Base-by-base conservation (phyloP, 306 rosid species). In the Pyrus communis region DNA sequence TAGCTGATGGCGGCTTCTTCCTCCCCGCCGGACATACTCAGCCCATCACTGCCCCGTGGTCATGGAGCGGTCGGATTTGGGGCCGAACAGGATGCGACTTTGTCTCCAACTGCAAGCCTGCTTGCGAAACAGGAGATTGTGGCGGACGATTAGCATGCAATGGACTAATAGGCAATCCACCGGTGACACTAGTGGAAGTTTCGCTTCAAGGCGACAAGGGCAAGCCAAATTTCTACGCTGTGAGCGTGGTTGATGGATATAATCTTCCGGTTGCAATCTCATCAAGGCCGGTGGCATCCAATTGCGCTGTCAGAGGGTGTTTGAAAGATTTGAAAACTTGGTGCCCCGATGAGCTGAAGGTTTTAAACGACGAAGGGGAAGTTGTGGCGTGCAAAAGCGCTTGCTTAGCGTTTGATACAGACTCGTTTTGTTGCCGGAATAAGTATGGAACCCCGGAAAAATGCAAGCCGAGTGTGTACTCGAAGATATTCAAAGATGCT, bases 61-160 rank as follows among this genome's bases (percentile, higher is more conserved):
- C 90, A 65, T 95, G 99, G 97, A 88, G 11, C n/a, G 99, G 97
- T n/a, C 84, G 99, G 35, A 80, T 95, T 67, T 95, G 97, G 99
- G 97, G 86, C 0, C 79, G 99, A 82, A 95, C 97, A 4, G 92
- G 92, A 33, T 95, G 99, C 86, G 73, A 85, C 22, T 92, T 92
- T 76, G 74, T 27, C 8, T 31, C 88, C 0, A 89, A 84, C 33
- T 40, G 84, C 85, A 78, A 70, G 40, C 83, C 87, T 4, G 88
- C 87, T 3, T 95, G 99, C 46, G 91, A 92, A 71, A 92, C 99
- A 0, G 97, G 99, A 0, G 99, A 95, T 66, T 95, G 99, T 62
- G 92, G 67, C 23, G 97, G 99, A 27, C 51, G 87, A 77, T 67
- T 89, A 22, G 90, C 94, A 27, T 95, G 99, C 84, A 88, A 88